Conservation (phyloP, 371 early-diverging fungal genomes). For the Syncephalastrum sp. region DNA sequence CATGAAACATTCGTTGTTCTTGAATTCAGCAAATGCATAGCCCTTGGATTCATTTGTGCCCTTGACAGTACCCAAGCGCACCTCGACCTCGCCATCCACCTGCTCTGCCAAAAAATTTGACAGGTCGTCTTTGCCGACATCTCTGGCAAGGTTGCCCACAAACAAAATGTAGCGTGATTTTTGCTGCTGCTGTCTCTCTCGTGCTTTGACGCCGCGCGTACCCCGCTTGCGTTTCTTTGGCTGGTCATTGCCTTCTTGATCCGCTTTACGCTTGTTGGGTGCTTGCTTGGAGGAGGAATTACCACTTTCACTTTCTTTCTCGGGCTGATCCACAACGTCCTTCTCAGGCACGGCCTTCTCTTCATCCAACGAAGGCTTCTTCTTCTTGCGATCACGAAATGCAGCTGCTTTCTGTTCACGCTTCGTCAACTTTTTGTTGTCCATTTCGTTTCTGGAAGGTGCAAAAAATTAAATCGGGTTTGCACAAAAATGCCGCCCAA, state of each 20-base stretch:
- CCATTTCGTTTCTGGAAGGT: slow-evolving; percentile 16
- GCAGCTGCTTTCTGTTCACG: slow-evolving; percentile 65
- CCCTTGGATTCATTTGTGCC: slow-evolving; percentile 74
- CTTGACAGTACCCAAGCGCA: slow-evolving; percentile 74
- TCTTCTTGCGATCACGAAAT: slow-evolving; percentile 62
- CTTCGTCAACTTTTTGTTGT: slow-evolving; percentile 61
- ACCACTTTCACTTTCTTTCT: slow-evolving; percentile 11
- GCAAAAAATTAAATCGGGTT: no score
- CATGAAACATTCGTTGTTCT: slow-evolving; percentile 51
- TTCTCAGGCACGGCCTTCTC: slow-evolving; percentile 50
- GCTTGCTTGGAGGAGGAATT: neutral
- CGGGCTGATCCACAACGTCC: slow-evolving; percentile 25
- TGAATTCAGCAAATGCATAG: slow-evolving; percentile 78
- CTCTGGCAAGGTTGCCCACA: slow-evolving; percentile 73
- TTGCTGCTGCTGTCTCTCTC: slow-evolving; percentile 23
- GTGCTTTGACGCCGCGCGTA: slow-evolving; percentile 13
- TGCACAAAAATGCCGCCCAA: no score
- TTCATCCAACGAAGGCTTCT: slow-evolving; percentile 33
- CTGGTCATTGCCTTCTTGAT: slow-evolving; percentile 20
- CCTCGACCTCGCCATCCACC: slow-evolving; percentile 54
- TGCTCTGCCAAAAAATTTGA: slow-evolving; percentile 57
- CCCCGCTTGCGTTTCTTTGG: slow-evolving; percentile 16
- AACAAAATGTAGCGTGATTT: slow-evolving; percentile 64
- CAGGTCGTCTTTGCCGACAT: slow-evolving; percentile 65
- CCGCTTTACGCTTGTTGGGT: slow-evolving; percentile 14